Base-by-base conservation (phyloP, 768 basidiomycete genomes). In the Agaricus bisporus region DNA sequence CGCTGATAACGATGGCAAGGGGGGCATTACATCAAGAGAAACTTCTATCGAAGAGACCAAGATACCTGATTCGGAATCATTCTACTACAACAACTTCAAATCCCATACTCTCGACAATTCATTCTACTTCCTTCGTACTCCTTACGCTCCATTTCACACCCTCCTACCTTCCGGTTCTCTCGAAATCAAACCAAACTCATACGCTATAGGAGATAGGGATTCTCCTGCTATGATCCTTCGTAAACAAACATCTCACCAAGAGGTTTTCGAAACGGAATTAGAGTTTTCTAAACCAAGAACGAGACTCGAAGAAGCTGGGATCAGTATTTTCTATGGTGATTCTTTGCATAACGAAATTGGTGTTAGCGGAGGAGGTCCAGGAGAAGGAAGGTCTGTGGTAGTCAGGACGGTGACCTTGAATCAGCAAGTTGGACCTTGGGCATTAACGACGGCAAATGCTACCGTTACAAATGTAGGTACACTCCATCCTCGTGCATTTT, bases 41-140 rank as follows among this genome's bases (percentile, higher is more conserved):
- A 29, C 35, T 8, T 14, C 49, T 18, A 11, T 41, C 42, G 18
- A 14, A 9, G 37, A 3, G 18, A 20, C 44, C 9, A 22, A 14
- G 17, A 41, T 26, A 15, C 10, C 12, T 5, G 11, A 44, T 7
- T 8, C 32, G 32, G 32, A 32, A 32, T 32, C 36, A 0, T 8
- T 56, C 0, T 71, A 70, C 47, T 55, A 51, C 49, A 67, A 69
- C 45, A 46, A 66, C 43, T 73, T 72, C 55, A 59, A 60, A 22
- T 57, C 63, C 0, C 51, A 42, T 45, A 55, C 56, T 0, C 66
- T 71, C 12, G 68, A 70, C 48, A 22, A 59, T 9, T 59, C 63
- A 8, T 73, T 70, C 61, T 74, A 73, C 58, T 67, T 66, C 51
- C 61, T 73, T 43, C 67, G 73, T 9, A 73, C 67, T 9, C 72